Conservation (phyloP, 495 filamentous ascomycete species). For the Margaritispora aquatica region DNA sequence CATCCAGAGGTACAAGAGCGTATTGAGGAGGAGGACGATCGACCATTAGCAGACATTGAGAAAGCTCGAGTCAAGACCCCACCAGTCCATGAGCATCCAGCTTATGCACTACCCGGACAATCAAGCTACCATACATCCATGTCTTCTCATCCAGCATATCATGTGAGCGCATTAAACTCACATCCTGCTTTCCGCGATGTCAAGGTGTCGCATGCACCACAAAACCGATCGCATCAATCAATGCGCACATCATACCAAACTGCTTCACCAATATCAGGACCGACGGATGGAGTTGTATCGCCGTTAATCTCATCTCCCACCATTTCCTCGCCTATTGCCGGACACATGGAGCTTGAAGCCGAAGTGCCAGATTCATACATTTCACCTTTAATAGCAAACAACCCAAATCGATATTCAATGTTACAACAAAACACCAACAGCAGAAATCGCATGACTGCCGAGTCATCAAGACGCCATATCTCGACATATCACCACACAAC, state of each 20-base stretch:
- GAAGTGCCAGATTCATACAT: slow-evolving; percentile 4
- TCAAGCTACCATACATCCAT: slow-evolving; percentile 8
- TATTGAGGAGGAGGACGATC: background rate
- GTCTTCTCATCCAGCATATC: slow-evolving; percentile 10
- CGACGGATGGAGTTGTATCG: background rate
- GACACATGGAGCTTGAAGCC: slow-evolving; percentile 5
- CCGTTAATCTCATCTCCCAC: background rate
- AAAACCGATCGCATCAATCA: background rate
- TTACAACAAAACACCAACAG: background rate
- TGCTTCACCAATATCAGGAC: background rate
- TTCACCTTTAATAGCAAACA: background rate
- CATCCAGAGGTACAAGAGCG: background rate
- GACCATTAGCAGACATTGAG: slow-evolving; percentile 10
- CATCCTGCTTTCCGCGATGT: slow-evolving; percentile 13
- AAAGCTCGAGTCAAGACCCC: slow-evolving; percentile 9
- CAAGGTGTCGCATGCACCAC: background rate
- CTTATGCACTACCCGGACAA: background rate
- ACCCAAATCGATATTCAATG: background rate
- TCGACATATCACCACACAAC: background rate
- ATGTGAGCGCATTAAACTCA: slow-evolving; percentile 5
- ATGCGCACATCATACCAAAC: background rate
- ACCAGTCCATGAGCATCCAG: slow-evolving; percentile 15
- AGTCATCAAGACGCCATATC: background rate
- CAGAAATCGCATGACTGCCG: background rate
- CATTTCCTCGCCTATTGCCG: background rate